A percentile compares a stretch with the other conserved stretches of the same genome.
Evolutionary conservation across 2,329 filamentous ascomycete genomes (phyloP).

Genomic region (Metarhizium sp.): DNA sequence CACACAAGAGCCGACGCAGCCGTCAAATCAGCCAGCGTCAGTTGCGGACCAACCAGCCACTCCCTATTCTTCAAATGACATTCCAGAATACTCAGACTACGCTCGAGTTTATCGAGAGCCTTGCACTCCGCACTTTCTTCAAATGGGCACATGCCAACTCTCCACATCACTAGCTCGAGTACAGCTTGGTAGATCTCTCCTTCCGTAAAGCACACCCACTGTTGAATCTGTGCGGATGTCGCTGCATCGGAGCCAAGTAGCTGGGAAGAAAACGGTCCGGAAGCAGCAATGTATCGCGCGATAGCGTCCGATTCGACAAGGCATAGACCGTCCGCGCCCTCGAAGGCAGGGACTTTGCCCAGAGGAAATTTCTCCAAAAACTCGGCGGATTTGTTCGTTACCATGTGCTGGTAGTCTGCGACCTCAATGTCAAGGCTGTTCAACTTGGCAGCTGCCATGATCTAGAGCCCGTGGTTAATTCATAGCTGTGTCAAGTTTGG

Average conservation of each 20-base stretch:
- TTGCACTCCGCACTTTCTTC: not conserved
- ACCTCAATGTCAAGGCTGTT: conserved; percentile 1
- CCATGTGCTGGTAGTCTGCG: conserved; percentile 3
- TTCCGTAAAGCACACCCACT: conserved; percentile 3
- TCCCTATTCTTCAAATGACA: not conserved
- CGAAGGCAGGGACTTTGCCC: too few species aligned
- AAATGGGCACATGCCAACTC: not conserved
- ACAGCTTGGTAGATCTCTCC: not conserved
- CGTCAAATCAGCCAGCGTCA: too few species aligned
- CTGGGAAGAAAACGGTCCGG: too few species aligned
- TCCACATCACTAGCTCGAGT: conserved; percentile 2
- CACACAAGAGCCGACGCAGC: too few species aligned
- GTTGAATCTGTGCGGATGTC: conserved; percentile 1
- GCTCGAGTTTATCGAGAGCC: too few species aligned
- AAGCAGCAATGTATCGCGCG: too few species aligned
- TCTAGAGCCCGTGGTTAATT: not conserved
- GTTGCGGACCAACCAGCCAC: not conserved
- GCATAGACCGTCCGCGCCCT: too few species aligned
- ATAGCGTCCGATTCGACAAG: too few species aligned
- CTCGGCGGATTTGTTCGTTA: not conserved
- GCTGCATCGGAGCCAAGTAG: not conserved
- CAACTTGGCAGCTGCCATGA: conserved; percentile 3
- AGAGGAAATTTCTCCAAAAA: not conserved
- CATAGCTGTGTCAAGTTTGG: too few species aligned
- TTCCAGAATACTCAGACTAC: too few species aligned